phyloP scores from a whole-genome alignment of 305 asterid species.

The Fraxinus ornus region DNA sequence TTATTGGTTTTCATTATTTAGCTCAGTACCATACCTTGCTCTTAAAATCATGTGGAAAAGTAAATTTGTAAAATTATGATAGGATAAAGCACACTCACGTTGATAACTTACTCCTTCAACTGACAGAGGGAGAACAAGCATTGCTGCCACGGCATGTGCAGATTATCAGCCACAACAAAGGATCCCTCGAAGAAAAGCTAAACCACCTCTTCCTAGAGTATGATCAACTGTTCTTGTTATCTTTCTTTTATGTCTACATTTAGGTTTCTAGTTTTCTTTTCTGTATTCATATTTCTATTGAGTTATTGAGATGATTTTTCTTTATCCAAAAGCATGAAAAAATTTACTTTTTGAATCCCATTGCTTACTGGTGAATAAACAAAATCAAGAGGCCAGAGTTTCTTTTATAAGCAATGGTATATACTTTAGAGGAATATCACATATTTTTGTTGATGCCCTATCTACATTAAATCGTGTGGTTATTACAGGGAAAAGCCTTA shows the following conservation, averaged over 20 bases:
- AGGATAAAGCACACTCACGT: conserved; percentile 17
- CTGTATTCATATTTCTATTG: conserved; percentile 1
- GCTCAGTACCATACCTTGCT: conserved; percentile 7
- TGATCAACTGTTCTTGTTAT: conserved; percentile 20
- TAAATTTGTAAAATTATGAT: neutral
- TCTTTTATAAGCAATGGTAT: neutral
- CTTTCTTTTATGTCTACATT: conserved; percentile 14
- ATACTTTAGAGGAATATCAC: conserved; percentile 5
- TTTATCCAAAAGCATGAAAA: neutral
- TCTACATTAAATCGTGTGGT: conserved; percentile 20
- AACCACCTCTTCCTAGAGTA: conserved; percentile 89
- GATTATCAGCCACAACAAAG: conserved; percentile 53
- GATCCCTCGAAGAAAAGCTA: conserved; percentile 63
- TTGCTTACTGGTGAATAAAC: conserved; percentile 4
- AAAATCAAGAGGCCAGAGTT: conserved; percentile 17
- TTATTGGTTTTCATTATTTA: conserved; percentile 2
- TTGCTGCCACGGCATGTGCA: conserved; percentile 62
- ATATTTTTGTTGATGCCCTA: conserved; percentile 1
- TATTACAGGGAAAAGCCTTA: conserved; percentile 52
- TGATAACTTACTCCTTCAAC: conserved; percentile 18
- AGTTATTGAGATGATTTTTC: conserved; percentile 4
- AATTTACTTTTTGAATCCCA: neutral
- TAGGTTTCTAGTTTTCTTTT: conserved; percentile 4
- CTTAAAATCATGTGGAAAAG: neutral
- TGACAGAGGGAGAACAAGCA: conserved; percentile 90